Percentiles rank a stretch among this genome's conserved stretches.
Conservation (phyloP, 306 rosid genomes). For the Dalbergia cultrata region DNA sequence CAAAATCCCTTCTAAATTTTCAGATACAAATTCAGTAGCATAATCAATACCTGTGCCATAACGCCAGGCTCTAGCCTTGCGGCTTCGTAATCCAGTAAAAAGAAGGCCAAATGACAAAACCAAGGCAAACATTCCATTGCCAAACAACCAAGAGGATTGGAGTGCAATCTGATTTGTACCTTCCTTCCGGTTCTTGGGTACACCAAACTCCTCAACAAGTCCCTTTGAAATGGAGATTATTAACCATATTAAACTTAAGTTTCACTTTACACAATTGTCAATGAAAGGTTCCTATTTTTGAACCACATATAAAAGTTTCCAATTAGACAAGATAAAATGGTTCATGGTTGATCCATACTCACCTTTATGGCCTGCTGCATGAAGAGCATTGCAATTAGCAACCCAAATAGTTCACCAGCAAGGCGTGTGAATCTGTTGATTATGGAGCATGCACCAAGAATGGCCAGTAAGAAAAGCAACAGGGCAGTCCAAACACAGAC, state of each 20-base stretch:
- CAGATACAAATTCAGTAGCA: constrained; percentile 17
- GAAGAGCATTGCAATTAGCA: constrained; percentile 92
- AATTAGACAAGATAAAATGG: constrained; percentile 16
- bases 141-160: constrained; percentile 84
- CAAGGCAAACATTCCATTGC: constrained; percentile 98
- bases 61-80: constrained; percentile 98
- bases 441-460: constrained; percentile 92
- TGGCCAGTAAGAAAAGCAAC: constrained; percentile 85
- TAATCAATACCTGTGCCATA: constrained; percentile 81
- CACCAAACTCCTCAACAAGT: constrained; percentile 85
- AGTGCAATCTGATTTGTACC: constrained; percentile 65
- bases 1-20: constrained; percentile 1
- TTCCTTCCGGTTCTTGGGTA: constrained; percentile 66
- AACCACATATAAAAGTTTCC: constrained; percentile 25
- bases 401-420: constrained; percentile 97
- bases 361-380: constrained; percentile 98
- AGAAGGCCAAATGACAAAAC: constrained; percentile 95
- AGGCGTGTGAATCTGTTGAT: constrained; percentile 94
- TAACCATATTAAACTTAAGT: constrained; percentile 37
- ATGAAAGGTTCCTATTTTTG: constrained; percentile 23
- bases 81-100: constrained; percentile 81
- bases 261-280: constrained; percentile 16
- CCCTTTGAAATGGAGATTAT: constrained; percentile 66
- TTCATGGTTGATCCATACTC: constrained; percentile 45
- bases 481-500: constrained; percentile 94